Conservation (phyloP, 2,329 filamentous ascomycete species). For the Hypoxylon sp. region DNA sequence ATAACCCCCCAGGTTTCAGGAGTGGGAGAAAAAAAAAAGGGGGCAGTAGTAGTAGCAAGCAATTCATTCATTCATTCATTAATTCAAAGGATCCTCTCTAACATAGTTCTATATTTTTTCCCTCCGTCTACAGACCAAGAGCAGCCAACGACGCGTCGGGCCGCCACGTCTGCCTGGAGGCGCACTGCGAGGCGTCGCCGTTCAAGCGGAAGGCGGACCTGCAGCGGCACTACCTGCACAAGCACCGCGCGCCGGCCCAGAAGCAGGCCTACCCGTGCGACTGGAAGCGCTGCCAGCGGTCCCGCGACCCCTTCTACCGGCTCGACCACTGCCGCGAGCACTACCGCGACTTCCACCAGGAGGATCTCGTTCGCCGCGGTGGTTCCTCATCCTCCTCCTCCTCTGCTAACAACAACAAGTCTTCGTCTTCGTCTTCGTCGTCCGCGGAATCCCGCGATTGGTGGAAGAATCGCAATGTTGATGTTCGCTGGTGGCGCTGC, state of each 20-base stretch:
- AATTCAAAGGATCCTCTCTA: too few species aligned
- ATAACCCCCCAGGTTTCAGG: too few species aligned
- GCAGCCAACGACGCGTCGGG: constrained; percentile 24
- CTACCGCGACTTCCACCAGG: constrained; percentile 62
- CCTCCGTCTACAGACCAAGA: constrained; percentile 34
- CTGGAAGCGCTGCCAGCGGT: constrained; percentile 58
- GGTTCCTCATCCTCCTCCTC: too few species aligned
- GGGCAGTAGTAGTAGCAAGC: too few species aligned
- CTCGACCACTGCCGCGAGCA: constrained; percentile 67
- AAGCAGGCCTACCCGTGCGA: constrained; percentile 60
- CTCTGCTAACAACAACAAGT: too few species aligned
- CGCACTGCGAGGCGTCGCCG: constrained; percentile 52
- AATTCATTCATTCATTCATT: too few species aligned
- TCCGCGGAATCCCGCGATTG: constrained; percentile 47
- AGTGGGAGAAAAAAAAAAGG: too few species aligned
- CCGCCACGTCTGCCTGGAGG: constrained; percentile 34
- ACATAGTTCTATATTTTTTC: too few species aligned
- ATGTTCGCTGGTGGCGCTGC: constrained; percentile 62
- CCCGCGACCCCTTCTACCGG: constrained; percentile 58
- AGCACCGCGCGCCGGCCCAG: constrained; percentile 53
- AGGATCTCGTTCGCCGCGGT: constrained; percentile 51
- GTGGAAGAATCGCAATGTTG: constrained; percentile 53
- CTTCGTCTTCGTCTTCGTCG: too few species aligned
- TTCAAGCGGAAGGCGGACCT: constrained; percentile 65
- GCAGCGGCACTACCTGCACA: constrained; percentile 60